A percentile compares a stretch with the other conserved stretches of the same genome.
Conservation (phyloP, 352 stramenopile species). For the Phytophthora agathidicida region DNA sequence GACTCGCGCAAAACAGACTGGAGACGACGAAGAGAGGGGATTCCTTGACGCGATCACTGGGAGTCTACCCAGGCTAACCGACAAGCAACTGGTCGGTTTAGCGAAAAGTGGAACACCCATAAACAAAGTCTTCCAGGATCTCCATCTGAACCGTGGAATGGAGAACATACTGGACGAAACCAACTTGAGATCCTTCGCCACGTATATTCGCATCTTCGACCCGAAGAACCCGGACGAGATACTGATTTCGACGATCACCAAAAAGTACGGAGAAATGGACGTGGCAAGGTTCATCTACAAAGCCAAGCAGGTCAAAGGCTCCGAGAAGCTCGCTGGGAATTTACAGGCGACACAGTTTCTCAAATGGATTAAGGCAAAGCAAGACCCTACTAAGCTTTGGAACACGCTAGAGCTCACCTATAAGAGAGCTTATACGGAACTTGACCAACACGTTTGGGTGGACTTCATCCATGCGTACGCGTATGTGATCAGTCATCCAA, state of each 20-base stretch:
- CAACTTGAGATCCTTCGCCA: not conserved
- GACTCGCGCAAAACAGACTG: not conserved
- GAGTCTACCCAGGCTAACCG: not conserved
- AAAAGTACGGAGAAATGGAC: not conserved
- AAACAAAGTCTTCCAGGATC: not conserved
- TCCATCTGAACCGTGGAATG: constrained; percentile 5
- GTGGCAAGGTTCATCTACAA: not conserved
- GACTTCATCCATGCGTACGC: not conserved
- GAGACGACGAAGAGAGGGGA: constrained; percentile 1
- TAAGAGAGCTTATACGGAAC: not conserved
- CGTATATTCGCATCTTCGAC: not conserved
- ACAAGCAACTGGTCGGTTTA: not conserved
- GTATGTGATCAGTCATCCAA: not conserved
- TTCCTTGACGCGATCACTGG: not conserved
- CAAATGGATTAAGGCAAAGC: not conserved
- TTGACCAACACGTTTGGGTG: not conserved
- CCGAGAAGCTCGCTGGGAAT: not conserved
- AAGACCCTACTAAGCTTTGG: not conserved
- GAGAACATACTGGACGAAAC: not conserved
- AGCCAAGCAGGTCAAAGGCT: not conserved
- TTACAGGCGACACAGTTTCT: not conserved
- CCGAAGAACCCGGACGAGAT: not conserved
- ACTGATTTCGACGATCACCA: not conserved
- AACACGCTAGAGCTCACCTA: not conserved
- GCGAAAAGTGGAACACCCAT: not conserved